Conservation (phyloP, 805 yeast species). For the Debaryomyces castellii region DNA sequence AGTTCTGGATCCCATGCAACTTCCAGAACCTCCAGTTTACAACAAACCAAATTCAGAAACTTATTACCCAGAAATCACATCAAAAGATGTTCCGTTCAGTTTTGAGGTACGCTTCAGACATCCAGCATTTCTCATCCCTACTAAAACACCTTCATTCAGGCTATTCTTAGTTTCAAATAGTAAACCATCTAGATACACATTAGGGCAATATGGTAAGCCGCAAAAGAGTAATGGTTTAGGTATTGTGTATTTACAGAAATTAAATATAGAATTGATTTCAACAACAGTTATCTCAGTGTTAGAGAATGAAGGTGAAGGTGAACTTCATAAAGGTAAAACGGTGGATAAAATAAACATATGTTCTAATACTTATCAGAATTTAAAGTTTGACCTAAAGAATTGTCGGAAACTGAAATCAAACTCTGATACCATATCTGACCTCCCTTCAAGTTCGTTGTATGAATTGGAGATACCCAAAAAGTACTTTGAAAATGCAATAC, state of each 20-base stretch:
- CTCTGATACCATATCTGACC: slow-evolving; percentile 16
- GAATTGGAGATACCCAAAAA: slow-evolving; percentile 47
- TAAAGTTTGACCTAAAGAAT: slow-evolving; percentile 39
- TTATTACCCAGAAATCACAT: slow-evolving; percentile 21
- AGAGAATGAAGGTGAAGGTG: slow-evolving; percentile 21
- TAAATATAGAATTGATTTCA: slow-evolving; percentile 31
- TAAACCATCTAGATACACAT: slow-evolving; percentile 29
- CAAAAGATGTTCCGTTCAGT: slow-evolving; percentile 37
- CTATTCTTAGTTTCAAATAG: slow-evolving; percentile 27
- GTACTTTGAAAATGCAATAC: slow-evolving; percentile 36
- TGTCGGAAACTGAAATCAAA: slow-evolving; percentile 26
- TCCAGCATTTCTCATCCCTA: slow-evolving; percentile 49
- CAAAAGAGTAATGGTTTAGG: slow-evolving; percentile 50
- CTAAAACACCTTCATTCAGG: slow-evolving; percentile 34
- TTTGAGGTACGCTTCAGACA: slow-evolving; percentile 50
- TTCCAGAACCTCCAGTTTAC: slow-evolving; percentile 10
- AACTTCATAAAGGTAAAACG: slow-evolving; percentile 26
- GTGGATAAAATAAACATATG: slow-evolving; percentile 27
- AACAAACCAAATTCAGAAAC: slow-evolving; percentile 5
- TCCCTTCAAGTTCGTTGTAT: slow-evolving; percentile 19
- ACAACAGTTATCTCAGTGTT: slow-evolving; percentile 26
- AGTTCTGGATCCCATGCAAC: slow-evolving; percentile 4
- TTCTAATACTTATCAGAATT: slow-evolving; percentile 31
- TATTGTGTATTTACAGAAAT: slow-evolving; percentile 39
- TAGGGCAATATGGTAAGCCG: slow-evolving; percentile 28